These are phyloP conservation scores for Rutstroemia sp. DNA, from an alignment of 2,329 filamentous ascomycete species.

Conservation along the genomic window DNA sequence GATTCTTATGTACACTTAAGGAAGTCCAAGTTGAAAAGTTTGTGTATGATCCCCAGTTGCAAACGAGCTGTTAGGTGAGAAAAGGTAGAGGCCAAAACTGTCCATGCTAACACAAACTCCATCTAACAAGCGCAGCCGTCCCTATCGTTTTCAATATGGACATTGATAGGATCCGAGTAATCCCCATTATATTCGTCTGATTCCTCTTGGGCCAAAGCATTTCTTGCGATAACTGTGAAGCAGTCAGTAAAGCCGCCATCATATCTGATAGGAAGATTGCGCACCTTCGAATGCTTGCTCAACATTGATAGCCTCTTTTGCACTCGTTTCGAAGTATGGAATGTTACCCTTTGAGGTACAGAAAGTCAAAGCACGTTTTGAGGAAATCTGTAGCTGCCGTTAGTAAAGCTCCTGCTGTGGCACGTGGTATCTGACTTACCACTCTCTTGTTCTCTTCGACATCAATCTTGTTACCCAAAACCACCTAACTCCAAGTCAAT, in stretches of 20 bases:
- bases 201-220: slow-evolving; percentile 93
- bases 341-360: slow-evolving; percentile 97
- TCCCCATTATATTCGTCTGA: slow-evolving; percentile 96
- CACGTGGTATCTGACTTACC: slow-evolving; percentile 40
- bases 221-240: slow-evolving; percentile 78
- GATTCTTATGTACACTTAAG: slow-evolving; percentile 27
- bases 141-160: slow-evolving; percentile 88
- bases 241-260: slow-evolving; percentile 1
- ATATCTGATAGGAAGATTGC: background rate
- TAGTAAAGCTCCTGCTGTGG: slow-evolving; percentile 12
- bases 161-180: slow-evolving; percentile 97
- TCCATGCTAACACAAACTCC: background rate
- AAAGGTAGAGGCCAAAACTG: slow-evolving; percentile 6
- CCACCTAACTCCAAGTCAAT: slow-evolving; percentile 51
- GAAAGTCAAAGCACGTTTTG: slow-evolving; percentile 93
- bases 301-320: slow-evolving; percentile 97
- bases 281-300: slow-evolving; percentile 71
- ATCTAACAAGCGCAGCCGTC: slow-evolving; percentile 86
- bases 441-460: slow-evolving; percentile 96
- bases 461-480: slow-evolving; percentile 98
- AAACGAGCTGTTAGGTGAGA: background rate
- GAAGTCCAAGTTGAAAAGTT: slow-evolving; percentile 5
- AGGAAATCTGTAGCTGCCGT: slow-evolving; percentile 60
- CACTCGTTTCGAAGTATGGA: slow-evolving; percentile 98
- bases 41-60: background rate